Evolutionary conservation across 2,329 filamentous ascomycete species (phyloP).

Genomic region (Beauveria sp.): DNA sequence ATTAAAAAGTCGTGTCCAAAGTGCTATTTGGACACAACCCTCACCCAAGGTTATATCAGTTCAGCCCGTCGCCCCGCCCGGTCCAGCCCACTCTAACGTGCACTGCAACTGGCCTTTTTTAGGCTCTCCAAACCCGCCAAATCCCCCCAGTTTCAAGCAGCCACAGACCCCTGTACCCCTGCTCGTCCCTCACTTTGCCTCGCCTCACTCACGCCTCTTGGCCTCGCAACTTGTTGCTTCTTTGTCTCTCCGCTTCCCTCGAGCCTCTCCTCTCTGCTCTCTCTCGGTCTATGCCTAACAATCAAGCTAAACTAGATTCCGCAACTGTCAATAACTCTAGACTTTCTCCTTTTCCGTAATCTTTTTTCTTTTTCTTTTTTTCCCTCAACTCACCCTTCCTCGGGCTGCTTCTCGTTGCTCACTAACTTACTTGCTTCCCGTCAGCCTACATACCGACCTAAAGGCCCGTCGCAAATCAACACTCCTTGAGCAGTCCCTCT

Average conservation of each 20-base stretch:
- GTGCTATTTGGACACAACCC: no score
- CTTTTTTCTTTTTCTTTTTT: background rate
- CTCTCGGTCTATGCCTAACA: no score
- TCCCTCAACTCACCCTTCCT: background rate
- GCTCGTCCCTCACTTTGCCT: background rate
- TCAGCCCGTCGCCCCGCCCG: background rate
- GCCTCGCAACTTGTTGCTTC: background rate
- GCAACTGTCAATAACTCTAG: no score
- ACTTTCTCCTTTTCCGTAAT: background rate
- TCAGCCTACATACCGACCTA: background rate
- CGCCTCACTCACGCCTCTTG: background rate
- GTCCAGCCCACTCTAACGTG: no score
- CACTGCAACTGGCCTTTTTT: no score
- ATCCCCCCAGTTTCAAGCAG: constrained; percentile 6
- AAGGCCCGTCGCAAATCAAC: background rate
- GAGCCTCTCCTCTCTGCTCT: no score
- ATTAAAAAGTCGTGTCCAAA: no score
- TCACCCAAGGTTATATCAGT: background rate
- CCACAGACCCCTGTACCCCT: constrained; percentile 3
- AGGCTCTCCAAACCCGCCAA: background rate
- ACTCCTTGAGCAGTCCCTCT: background rate
- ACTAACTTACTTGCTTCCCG: background rate
- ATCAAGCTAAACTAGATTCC: no score
- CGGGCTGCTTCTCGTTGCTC: background rate
- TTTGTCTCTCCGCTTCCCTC: background rate